Percentiles rank a stretch among this genome's conserved stretches.
Conservation (phyloP, 805 yeast genomes). For the Millerozyma acaciae region DNA sequence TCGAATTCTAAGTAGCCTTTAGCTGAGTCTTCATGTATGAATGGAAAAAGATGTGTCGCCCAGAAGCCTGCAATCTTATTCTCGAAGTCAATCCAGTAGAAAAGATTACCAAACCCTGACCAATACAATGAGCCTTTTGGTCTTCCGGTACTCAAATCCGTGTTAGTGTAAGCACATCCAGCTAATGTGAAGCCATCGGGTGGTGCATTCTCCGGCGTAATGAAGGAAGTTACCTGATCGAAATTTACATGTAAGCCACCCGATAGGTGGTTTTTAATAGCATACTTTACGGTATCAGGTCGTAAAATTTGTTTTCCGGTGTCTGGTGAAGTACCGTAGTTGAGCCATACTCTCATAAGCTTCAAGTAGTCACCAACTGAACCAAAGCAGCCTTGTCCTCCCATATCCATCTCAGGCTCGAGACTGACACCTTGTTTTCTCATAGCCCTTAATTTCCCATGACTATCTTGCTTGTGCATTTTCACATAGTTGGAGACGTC, state of each 20-base stretch:
- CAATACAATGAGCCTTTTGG: conserved; percentile 33
- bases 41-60: conserved; percentile 37
- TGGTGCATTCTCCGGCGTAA: conserved; percentile 8
- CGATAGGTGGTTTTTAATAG: conserved; percentile 32
- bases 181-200: conserved; percentile 32
- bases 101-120: conserved; percentile 39
- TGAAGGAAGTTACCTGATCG: conserved; percentile 11
- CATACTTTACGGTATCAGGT: conserved; percentile 27
- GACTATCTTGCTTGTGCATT: conserved; percentile 13
- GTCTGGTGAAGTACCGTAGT: conserved; percentile 37
- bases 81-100: conserved; percentile 37
- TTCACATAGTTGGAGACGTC: conserved; percentile 11
- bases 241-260: conserved; percentile 17
- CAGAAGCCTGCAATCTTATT: conserved; percentile 37
- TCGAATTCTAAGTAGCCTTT: conserved; percentile 21
- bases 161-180: conserved; percentile 29
- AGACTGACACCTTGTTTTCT: conserved; percentile 10
- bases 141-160: conserved; percentile 29
- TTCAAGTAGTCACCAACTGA: conserved; percentile 35
- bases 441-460: conserved; percentile 11
- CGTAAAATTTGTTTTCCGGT: conserved; percentile 26
- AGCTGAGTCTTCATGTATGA: conserved; percentile 21
- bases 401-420: conserved; percentile 32
- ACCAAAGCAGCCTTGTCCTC: conserved; percentile 42
- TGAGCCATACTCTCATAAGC: conserved; percentile 38